Conservation (phyloP, 2,329 filamentous ascomycete species). For the Claviceps fusiformis region DNA sequence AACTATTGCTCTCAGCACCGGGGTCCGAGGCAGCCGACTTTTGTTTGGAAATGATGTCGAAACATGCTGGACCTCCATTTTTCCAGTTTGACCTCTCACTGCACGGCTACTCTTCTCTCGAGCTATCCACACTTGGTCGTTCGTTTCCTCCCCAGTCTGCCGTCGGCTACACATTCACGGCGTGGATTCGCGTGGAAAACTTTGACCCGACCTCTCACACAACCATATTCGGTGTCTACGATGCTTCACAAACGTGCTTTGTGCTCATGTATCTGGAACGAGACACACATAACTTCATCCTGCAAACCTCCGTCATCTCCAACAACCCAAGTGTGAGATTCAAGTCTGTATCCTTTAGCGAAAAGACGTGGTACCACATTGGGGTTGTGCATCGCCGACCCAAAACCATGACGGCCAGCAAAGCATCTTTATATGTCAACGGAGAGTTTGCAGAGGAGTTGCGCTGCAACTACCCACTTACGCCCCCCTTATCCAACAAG, state of each 20-base stretch:
- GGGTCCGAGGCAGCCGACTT: constrained; percentile 51
- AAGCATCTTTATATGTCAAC: constrained; percentile 79
- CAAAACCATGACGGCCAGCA: constrained; percentile 61
- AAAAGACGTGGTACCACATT: constrained; percentile 83
- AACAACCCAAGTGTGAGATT: constrained; percentile 83
- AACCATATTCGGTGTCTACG: constrained; percentile 90
- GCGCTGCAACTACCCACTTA: constrained; percentile 75
- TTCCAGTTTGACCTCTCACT: constrained; percentile 90
- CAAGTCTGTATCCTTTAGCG: constrained; percentile 65
- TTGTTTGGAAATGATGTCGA: constrained; percentile 56
- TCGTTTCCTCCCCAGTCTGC: constrained; percentile 69
- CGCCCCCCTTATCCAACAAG: constrained; percentile 50
- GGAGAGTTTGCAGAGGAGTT: constrained; percentile 90
- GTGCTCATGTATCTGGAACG: constrained; percentile 86
- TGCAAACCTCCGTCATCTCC: constrained; percentile 87
- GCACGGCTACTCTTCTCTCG: constrained; percentile 79
- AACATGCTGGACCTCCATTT: constrained; percentile 65
- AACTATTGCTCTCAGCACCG: constrained; percentile 49
- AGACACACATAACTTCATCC: constrained; percentile 84
- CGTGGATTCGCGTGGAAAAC: constrained; percentile 78
- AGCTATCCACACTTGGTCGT: constrained; percentile 73
- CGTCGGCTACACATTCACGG: constrained; percentile 77
- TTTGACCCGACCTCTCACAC: constrained; percentile 82
- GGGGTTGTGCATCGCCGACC: constrained; percentile 72
- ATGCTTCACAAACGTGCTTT: constrained; percentile 84